A percentile compares a stretch with the other conserved stretches of the same genome.
These are phyloP conservation scores for Colletotrichum shisoi DNA, from an alignment of 2,329 filamentous ascomycete species.

Conservation along the genomic window DNA sequence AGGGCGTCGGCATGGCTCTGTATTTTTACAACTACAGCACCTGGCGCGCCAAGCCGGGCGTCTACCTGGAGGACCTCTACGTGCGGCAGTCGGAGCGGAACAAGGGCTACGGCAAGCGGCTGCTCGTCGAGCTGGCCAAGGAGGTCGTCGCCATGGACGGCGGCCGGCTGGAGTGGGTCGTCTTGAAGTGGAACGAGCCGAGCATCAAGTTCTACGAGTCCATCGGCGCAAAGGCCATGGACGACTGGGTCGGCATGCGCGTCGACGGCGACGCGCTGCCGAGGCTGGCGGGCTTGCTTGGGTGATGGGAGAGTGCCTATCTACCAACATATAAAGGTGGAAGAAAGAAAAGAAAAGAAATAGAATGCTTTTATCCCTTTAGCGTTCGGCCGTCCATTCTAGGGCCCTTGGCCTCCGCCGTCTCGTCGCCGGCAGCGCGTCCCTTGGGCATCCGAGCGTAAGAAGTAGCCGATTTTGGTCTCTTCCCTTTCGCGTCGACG, in stretches of 20 bases:
- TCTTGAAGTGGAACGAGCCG: slow-evolving; percentile 91
- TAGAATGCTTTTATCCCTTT: slow-evolving; percentile 8
- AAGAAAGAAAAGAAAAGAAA: slow-evolving; percentile 16
- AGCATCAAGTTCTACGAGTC: slow-evolving; percentile 86
- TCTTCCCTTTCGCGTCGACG: slow-evolving; percentile 47
- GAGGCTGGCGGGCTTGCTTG: slow-evolving; percentile 63
- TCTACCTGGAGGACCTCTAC: slow-evolving; percentile 95
- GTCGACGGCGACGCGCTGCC: slow-evolving; percentile 72
- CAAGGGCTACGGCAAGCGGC: slow-evolving; percentile 78
- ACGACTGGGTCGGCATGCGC: slow-evolving; percentile 78
- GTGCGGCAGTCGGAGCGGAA: slow-evolving; percentile 75
- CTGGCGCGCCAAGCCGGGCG: slow-evolving; percentile 85
- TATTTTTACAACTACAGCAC: slow-evolving; percentile 98
- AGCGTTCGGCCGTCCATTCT: neutral
- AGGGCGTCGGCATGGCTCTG: slow-evolving; percentile 77
- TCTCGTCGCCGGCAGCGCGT: neutral
- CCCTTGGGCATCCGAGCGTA: neutral
- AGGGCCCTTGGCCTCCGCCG: neutral
- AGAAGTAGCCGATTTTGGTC: neutral
- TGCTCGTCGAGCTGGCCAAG: slow-evolving; percentile 79
- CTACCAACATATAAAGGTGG: neutral
- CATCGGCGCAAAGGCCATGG: slow-evolving; percentile 71
- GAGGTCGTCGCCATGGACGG: slow-evolving; percentile 78
- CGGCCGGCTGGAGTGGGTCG: slow-evolving; percentile 84
- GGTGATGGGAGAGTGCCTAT: slow-evolving; percentile 38